These are phyloP conservation scores for Plasmodium falciparum DNA, from an alignment of 169 alveolate genomes.

Conservation along the genomic window DNA sequence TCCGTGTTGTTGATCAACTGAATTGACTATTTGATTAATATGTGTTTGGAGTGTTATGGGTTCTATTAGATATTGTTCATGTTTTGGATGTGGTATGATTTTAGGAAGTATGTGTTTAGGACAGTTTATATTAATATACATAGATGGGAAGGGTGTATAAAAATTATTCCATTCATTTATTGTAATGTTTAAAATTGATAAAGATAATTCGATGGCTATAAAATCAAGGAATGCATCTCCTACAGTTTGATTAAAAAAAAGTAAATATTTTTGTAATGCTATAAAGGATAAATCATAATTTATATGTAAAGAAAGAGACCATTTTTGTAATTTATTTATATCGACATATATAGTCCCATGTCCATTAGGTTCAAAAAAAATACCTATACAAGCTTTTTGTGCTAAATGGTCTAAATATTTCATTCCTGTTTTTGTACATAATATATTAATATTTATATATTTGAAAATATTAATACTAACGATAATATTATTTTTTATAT, in stretches of 20 bases:
- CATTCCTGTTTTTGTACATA: constrained; percentile 79
- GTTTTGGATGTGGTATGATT: constrained; percentile 70
- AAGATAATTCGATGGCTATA: constrained; percentile 78
- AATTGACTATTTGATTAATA: constrained; percentile 44
- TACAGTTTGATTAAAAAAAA: constrained; percentile 62
- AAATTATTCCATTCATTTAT: constrained; percentile 72
- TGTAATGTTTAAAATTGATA: constrained; percentile 46
- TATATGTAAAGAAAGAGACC: constrained; percentile 24
- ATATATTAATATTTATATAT: constrained; percentile 69
- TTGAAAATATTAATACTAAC: constrained; percentile 2
- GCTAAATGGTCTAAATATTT: constrained; percentile 78
- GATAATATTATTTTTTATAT: background rate
- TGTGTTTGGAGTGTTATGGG: constrained; percentile 69
- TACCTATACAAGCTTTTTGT: constrained; percentile 73
- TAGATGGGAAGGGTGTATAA: constrained; percentile 79
- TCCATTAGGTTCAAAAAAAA: constrained; percentile 85
- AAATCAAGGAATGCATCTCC: constrained; percentile 82
- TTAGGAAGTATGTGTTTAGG: constrained; percentile 23
- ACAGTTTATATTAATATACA: constrained; percentile 61
- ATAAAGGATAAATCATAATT: constrained; percentile 21
- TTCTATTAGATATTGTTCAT: constrained; percentile 78
- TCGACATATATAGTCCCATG: constrained; percentile 80
- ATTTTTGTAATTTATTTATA: constrained; percentile 28
- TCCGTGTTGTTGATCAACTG: constrained; percentile 39
- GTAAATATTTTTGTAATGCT: constrained; percentile 60